Conservation (phyloP, 805 yeast species). For the Ogataea pilisensis region DNA sequence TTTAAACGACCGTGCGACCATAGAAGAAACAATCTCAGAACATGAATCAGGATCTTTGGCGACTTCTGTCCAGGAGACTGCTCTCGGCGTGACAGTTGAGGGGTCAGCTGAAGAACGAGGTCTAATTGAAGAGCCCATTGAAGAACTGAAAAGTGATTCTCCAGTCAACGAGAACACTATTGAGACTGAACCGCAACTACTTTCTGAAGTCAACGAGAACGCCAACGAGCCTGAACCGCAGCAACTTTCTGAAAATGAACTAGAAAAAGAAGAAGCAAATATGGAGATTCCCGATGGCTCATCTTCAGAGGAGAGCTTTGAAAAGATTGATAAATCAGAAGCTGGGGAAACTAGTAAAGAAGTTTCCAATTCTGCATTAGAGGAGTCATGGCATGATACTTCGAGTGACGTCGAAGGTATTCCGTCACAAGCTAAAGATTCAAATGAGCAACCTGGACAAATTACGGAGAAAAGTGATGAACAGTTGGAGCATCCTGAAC, state of each 20-base stretch:
- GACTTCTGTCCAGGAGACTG: too few species aligned
- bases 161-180: background rate
- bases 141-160: background rate
- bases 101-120: too few species aligned
- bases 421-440: background rate
- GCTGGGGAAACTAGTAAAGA: background rate
- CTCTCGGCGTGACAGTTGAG: too few species aligned
- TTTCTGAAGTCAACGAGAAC: background rate
- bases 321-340: background rate
- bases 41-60: too few species aligned
- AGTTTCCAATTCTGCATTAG: background rate
- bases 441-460: background rate
- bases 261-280: background rate
- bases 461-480: background rate
- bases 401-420: background rate
- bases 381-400: background rate
- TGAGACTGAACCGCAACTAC: slow-evolving; percentile 1
- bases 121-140: too few species aligned
- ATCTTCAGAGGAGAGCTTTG: slow-evolving; percentile 1
- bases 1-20: too few species aligned
- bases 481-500: background rate
- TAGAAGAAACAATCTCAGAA: too few species aligned
- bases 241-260: background rate
- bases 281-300: background rate
- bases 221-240: background rate